Evolutionary conservation across 139 green algal genomes (phyloP).

Genomic region (Chlorella vulgaris): DNA sequence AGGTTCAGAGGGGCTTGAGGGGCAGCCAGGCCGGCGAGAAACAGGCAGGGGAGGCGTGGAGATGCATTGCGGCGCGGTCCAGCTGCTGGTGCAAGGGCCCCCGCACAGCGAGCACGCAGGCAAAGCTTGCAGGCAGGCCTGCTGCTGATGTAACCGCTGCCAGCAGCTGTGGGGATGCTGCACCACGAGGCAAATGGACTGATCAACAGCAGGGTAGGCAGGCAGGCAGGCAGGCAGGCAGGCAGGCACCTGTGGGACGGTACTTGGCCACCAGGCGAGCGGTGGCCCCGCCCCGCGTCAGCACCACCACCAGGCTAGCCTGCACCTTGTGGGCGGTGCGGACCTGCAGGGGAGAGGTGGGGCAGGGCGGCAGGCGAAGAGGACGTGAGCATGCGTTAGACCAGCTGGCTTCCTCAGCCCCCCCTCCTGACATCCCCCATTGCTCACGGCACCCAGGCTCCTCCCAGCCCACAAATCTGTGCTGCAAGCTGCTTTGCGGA

Average conservation of each 20-base stretch:
- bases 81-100: no score
- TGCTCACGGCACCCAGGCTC: neutral
- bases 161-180: no score
- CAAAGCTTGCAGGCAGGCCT: no score
- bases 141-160: no score
- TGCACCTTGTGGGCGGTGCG: conserved; percentile 78
- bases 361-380: neutral
- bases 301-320: conserved; percentile 89
- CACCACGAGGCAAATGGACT: no score
- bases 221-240: neutral
- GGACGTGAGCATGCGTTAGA: neutral
- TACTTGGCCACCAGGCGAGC: conserved; percentile 73
- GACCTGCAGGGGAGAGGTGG: neutral
- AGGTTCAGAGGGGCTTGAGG: neutral
- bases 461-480: neutral
- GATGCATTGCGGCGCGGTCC: no score
- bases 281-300: conserved; percentile 88
- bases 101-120: neutral
- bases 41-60: no score
- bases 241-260: conserved; percentile 27
- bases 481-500: no score
- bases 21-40: no score
- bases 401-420: no score
- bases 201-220: neutral
- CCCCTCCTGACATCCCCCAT: neutral